Percentiles rank a stretch among this genome's conserved stretches.
Conservation (phyloP, 2,329 filamentous ascomycete species). For the Aplosporella prunicola region DNA sequence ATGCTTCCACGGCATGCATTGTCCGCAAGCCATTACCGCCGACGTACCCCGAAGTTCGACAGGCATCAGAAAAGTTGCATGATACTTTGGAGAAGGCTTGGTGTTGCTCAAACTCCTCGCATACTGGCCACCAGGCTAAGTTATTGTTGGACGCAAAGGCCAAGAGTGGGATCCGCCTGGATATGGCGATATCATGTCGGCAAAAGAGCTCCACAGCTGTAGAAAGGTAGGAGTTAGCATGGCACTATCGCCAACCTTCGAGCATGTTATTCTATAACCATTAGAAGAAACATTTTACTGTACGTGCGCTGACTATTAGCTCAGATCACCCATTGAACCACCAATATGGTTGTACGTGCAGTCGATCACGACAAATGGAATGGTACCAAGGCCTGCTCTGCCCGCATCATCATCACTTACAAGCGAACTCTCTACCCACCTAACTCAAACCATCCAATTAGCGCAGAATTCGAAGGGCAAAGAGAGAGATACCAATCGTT, state of each 20-base stretch:
- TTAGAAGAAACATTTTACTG: neutral
- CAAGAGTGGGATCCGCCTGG: constrained; percentile 15
- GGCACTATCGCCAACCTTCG: too few species aligned
- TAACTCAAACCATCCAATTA: too few species aligned
- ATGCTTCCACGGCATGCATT: constrained; percentile 7
- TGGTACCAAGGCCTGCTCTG: too few species aligned
- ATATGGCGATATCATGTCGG: constrained; percentile 20
- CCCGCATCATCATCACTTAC: too few species aligned
- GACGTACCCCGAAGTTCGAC: constrained; percentile 11
- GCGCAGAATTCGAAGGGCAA: too few species aligned
- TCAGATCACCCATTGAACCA: constrained; percentile 6
- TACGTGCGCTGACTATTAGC: neutral
- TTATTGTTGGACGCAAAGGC: constrained; percentile 18
- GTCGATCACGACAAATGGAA: constrained; percentile 17
- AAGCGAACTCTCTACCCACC: too few species aligned
- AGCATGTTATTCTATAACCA: too few species aligned
- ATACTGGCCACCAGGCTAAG: constrained; percentile 18
- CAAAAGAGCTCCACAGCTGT: constrained; percentile 4
- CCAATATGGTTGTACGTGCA: constrained; percentile 21
- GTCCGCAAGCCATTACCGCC: neutral
- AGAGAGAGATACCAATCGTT: too few species aligned
- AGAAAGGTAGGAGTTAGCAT: too few species aligned
- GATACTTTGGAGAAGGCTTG: constrained; percentile 18
- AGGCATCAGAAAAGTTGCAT: constrained; percentile 17
- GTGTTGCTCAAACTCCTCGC: constrained; percentile 16